Conservation (phyloP, 164 flowering plant species). For the Protea cynaroides region DNA sequence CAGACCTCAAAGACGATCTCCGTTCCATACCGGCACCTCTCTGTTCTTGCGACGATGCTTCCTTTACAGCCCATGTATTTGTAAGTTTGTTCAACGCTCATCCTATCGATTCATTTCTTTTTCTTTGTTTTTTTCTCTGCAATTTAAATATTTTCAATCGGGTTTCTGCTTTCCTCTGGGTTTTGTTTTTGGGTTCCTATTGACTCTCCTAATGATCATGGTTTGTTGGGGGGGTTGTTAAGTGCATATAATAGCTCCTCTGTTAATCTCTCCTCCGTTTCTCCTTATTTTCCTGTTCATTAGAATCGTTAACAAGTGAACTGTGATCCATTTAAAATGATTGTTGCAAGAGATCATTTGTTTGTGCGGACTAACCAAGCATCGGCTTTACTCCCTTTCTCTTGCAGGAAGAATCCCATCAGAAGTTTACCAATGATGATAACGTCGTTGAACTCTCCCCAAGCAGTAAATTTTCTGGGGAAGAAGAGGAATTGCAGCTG, state of each 20-base stretch:
- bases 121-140: no score
- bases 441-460: conserved; percentile 28
- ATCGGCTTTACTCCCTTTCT: not conserved
- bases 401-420: conserved; percentile 26
- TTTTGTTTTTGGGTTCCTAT: not conserved
- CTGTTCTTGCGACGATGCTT: conserved; percentile 4
- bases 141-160: no score
- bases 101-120: no score
- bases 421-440: conserved; percentile 16
- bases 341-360: no score
- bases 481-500: conserved; percentile 47
- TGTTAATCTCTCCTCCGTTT: no score
- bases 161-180: not conserved
- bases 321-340: not conserved
- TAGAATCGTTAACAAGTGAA: no score
- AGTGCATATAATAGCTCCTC: no score
- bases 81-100: conserved; percentile 18
- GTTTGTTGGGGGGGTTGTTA: not conserved
- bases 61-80: conserved; percentile 10
- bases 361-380: not conserved
- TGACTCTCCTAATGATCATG: not conserved
- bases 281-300: no score
- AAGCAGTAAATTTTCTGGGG: conserved; percentile 31
- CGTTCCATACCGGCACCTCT: not conserved
- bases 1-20: conserved; percentile 15